Conservation (phyloP, 2,329 filamentous ascomycete genomes). For the Chaetomiaceae sp. region DNA sequence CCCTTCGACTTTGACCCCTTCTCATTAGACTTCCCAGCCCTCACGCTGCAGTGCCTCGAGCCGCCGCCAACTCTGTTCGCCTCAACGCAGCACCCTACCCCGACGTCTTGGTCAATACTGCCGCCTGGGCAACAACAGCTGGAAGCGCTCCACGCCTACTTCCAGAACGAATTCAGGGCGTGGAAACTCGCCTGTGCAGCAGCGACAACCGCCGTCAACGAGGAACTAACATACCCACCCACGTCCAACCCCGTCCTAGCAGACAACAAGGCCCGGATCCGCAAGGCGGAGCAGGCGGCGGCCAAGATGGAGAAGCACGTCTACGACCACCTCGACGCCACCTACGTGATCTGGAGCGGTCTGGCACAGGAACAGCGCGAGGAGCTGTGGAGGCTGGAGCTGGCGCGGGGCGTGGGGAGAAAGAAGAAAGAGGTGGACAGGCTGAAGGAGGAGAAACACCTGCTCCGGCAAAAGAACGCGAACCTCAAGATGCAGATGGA, state of each 20-base stretch:
- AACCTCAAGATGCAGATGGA: constrained; percentile 57
- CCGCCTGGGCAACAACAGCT: constrained; percentile 71
- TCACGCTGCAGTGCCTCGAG: constrained; percentile 76
- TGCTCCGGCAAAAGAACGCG: constrained; percentile 52
- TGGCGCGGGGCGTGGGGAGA: constrained; percentile 55
- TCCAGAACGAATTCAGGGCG: constrained; percentile 61
- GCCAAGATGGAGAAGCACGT: constrained; percentile 64
- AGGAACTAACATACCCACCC: constrained; percentile 50
- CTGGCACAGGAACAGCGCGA: constrained; percentile 53
- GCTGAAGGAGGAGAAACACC: constrained; percentile 46
- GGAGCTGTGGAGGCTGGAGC: constrained; percentile 58
- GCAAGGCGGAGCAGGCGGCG: constrained; percentile 48
- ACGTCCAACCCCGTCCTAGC: constrained; percentile 37
- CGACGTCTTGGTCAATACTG: constrained; percentile 75
- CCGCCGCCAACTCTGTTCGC: constrained; percentile 79
- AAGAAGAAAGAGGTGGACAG: constrained; percentile 53
- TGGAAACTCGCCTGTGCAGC: constrained; percentile 55
- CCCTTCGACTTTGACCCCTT: constrained; percentile 81
- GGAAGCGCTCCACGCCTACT: constrained; percentile 63
- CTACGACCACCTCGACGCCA: constrained; percentile 68
- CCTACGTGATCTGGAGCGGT: constrained; percentile 71
- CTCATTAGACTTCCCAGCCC: constrained; percentile 76
- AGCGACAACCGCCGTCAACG: constrained; percentile 45
- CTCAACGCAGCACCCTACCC: constrained; percentile 70
- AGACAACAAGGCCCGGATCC: constrained; percentile 43